Evolutionary conservation across 2,329 filamentous ascomycete genomes (phyloP), one percentile per base, ranked within the genome.

Genomic region (Gremmenia infestans): DNA sequence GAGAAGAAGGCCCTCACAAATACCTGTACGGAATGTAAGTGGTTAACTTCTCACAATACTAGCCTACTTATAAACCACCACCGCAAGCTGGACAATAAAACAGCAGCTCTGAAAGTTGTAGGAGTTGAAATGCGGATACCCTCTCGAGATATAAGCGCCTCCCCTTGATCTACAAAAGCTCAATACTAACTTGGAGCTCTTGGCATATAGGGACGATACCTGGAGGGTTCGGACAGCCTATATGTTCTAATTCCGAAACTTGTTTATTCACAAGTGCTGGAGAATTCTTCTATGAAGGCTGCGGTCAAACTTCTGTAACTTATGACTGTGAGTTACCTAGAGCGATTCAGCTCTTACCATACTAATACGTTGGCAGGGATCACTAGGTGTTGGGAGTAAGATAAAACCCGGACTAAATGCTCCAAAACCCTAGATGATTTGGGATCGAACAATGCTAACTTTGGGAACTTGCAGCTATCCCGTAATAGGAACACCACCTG

Each of bases 281-380:
- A 50, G 61, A 60, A 11, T 52, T 49, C 37, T 46, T 46, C 40
- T 64, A 63, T 48, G 64, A 64, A 49, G 64, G 63, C 19, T 66
- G 64, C 56, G 64, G 63, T 4, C 25, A 59, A 23, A 55, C 56
- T 1, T 48, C 48, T 35, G 55, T 61, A 9, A n/a, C 25, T 11
- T 64, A 65, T 43, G 62, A 55, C 63, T 37, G 62, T 62, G 4
- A 42, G 58, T 60, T 32, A 32, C 28, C 28, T 4, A 4, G 2
- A 32, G 9, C 28, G 3, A 11, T 32, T 9, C 28, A 48, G 6
- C 47, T 39, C 4, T 48, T 32, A 32, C 9, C 28, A 32, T 32
- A 32, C 28, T 32, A 12, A 32, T 32, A 32, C 9, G 2, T 12
- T 32, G 28, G 9, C 32, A 15, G 15, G 17, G 23, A n/a, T 40